Evolutionary conservation across 2,329 filamentous ascomycete genomes (phyloP), one percentile per base, ranked within the genome.

Genomic region (Calcarisporium arbuscula): DNA sequence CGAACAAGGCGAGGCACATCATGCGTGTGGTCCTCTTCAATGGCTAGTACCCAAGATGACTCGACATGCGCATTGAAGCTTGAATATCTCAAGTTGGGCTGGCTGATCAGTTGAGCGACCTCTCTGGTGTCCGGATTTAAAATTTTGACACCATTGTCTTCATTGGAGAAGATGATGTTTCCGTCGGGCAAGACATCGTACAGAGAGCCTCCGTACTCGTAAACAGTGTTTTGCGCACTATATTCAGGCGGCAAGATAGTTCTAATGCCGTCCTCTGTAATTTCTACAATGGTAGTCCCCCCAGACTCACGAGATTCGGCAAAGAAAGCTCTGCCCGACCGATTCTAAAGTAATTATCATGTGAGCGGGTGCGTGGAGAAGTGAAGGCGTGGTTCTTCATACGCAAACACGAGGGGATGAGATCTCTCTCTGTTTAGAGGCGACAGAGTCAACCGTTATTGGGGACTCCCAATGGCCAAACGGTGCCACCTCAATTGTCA

Each of bases 121-220:
- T 58, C 41, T 5, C 55, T 45, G 2, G 52, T 51, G 16, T 58
- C 51, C 0, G 64, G 60, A 7, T 65, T 49, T 0, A 74, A 52
- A 4, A 65, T 41, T 21, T 63, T 61, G 12, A 74, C 56, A 1
- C 61, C 58, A 30, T 62, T 56, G 18, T 64, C 61, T 11, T 52
- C 49, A 35, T 72, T 63, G 9, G 62, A 62, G 41, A 74, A 72
- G 25, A 74, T 53, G 31, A 75, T 53, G 10, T 53, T 48, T 4
- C 59, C 61, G 33, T 65, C 56, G 0, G 47, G 46, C 3, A 63
- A 42, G 6, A 68, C 47, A 4, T 57, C 58, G 31, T 65, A 65
- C 0, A 67, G 53, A 4, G 61, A 61, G 9, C 70, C 71, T 2
- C 72, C 72, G 33, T 75, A 74, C 41, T 72, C 70, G 40, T 76